Evolutionary conservation across 345 rosid genomes (phyloP), one percentile per base, ranked within the genome.

Genomic region (Xanthoceras sorbifolium): DNA sequence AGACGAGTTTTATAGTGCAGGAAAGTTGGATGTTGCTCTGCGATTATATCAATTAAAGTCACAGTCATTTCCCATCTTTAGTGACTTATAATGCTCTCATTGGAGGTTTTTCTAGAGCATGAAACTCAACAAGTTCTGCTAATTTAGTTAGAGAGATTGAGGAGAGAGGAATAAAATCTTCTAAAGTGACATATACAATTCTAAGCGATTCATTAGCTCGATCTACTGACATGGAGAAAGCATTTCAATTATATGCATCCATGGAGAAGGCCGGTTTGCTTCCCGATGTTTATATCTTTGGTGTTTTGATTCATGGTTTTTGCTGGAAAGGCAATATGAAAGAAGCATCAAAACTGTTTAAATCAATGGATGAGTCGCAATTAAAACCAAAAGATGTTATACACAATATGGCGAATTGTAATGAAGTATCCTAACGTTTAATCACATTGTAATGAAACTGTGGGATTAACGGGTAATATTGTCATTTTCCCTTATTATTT

Each of bases 241-340:
- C 94, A 22, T 80, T 85, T 25, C 78, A 91, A 31, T 44, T 89
- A 31, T 81, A 64, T 73, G 67, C 80, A 15, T 89, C 83, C 40
- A 90, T 91, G 97, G 79, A 85, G 83, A 84, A 74, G 57, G 74
- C 79, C 52, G 90, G 94, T 64, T 78, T 90, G 77, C 82, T 82
- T 72, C 93, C 98, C 0, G 92, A 94, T 82, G 89, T 78, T 74
- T 82, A 89, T 52, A 85, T 84, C 3, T 87, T 76, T 12, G 87
- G 97, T 52, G 92, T 87, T 22, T 69, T 94, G 72, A 76, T 94
- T 63, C 87, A 89, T 60, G 93, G 97, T 70, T 82, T 89, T 52
- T 92, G 98, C 82, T 63, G 81, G 73, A 84, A 84, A 73, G 93
- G 97, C 28, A 85, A 82, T 25, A 92, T 92, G 94, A 92, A 77